A percentile compares a stretch with the other conserved stretches of the same genome.
phyloP scores from a whole-genome alignment of 2,329 filamentous ascomycete genomes.

The Chlorencoelia australis region DNA sequence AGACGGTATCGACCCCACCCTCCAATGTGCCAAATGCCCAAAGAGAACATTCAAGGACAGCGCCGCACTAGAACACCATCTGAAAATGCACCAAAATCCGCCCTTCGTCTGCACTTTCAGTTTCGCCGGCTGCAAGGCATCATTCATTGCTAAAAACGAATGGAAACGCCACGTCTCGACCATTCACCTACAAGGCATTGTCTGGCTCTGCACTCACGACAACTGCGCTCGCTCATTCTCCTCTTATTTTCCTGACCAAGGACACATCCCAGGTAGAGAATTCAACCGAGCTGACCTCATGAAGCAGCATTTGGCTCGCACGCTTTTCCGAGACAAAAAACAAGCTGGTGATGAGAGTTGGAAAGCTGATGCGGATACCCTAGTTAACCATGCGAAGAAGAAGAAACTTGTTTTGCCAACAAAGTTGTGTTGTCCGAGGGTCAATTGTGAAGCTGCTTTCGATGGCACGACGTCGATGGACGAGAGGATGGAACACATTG shows the following conservation, averaged over 20 bases:
- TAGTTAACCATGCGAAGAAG: constrained; percentile 49
- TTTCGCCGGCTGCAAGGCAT: constrained; percentile 62
- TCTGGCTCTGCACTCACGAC: constrained; percentile 56
- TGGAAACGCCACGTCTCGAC: constrained; percentile 85
- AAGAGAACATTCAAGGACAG: constrained; percentile 36
- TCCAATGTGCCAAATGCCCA: constrained; percentile 16
- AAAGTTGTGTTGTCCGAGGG: constrained; percentile 49
- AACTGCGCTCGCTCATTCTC: constrained; percentile 17
- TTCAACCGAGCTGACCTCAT: constrained; percentile 93
- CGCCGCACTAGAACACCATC: constrained; percentile 37
- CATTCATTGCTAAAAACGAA: constrained; percentile 78
- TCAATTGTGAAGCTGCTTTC: constrained; percentile 51
- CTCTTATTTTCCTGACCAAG: not conserved
- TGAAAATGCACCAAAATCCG: constrained; percentile 38
- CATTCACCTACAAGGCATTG: constrained; percentile 66
- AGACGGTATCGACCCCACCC: not conserved
- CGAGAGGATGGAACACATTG: constrained; percentile 78
- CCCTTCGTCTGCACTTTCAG: constrained; percentile 70
- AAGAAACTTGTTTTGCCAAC: constrained; percentile 53
- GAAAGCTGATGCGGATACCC: constrained; percentile 42
- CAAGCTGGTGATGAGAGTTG: constrained; percentile 44
- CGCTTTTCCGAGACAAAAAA: constrained; percentile 52
- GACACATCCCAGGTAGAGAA: constrained; percentile 13
- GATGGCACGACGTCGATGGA: constrained; percentile 61
- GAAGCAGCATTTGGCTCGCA: constrained; percentile 76